A percentile compares a stretch with the other conserved stretches of the same genome.
These are phyloP conservation scores for Puccinia triticina DNA, from an alignment of 1,284 basidiomycete genomes.

Conservation along the genomic window DNA sequence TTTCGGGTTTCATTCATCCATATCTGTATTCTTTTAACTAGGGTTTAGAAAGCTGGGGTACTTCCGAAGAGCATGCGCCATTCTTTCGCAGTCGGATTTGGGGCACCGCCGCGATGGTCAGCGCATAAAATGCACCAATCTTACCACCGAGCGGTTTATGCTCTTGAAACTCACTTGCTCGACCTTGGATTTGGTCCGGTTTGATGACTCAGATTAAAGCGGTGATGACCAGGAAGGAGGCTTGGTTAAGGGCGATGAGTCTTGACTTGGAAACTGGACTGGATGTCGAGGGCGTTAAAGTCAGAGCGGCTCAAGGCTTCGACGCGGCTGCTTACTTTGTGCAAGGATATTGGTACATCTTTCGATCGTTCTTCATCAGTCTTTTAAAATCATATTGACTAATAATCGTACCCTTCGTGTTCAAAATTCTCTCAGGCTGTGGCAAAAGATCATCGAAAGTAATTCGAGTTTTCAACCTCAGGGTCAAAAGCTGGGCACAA, in stretches of 20 bases:
- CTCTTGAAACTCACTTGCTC: background rate
- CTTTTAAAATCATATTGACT: background rate
- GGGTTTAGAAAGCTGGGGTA: constrained; percentile 82
- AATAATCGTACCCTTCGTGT: background rate
- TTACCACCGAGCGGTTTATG: background rate
- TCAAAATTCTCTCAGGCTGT: constrained; percentile 54
- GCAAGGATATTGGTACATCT: constrained; percentile 64
- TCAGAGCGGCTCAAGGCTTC: constrained; percentile 81
- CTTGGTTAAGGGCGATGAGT: constrained; percentile 86
- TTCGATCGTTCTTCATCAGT: constrained; percentile 35
- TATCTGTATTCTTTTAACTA: background rate
- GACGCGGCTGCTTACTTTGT: constrained; percentile 84
- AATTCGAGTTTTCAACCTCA: constrained; percentile 18
- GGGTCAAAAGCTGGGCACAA: constrained; percentile 53
- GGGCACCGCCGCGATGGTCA: constrained; percentile 67
- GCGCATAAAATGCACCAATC: background rate
- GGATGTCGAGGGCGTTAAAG: constrained; percentile 84
- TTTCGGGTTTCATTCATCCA: background rate
- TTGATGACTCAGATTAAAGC: constrained; percentile 78
- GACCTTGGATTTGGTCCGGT: constrained; percentile 53
- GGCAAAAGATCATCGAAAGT: constrained; percentile 57
- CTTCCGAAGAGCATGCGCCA: constrained; percentile 72
- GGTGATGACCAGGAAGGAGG: constrained; percentile 79
- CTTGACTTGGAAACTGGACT: constrained; percentile 86
- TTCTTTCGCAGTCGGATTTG: constrained; percentile 84